Conservation (phyloP, 2,329 filamentous ascomycete genomes). For the Hypoxylon sp. region DNA sequence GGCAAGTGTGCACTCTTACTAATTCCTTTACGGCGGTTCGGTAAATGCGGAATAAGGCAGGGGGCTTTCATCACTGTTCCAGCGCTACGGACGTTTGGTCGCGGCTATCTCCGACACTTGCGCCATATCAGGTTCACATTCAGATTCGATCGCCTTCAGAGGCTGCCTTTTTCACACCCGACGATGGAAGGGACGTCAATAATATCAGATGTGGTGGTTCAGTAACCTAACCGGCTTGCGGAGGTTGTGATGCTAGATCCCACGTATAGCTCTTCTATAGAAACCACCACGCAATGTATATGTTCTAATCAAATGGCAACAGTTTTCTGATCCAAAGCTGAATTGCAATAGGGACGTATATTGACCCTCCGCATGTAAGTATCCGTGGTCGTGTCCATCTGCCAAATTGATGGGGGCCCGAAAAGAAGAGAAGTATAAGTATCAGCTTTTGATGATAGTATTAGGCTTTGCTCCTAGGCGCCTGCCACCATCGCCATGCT, state of each 20-base stretch:
- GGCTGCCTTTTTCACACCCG: constrained; percentile 18
- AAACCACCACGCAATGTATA: constrained; percentile 28
- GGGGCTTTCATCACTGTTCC: constrained; percentile 11
- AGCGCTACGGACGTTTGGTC: constrained; percentile 6
- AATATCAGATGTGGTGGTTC: constrained; percentile 6
- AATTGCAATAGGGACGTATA: background rate
- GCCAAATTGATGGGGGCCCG: background rate
- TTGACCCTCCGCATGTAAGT: background rate
- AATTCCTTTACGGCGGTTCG: constrained; percentile 32
- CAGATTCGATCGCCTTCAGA: constrained; percentile 17
- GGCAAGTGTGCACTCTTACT: constrained; percentile 39
- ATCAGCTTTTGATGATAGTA: background rate
- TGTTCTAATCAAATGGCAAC: constrained; percentile 16
- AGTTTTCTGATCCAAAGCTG: background rate
- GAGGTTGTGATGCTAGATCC: constrained; percentile 17
- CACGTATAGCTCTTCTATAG: constrained; percentile 20
- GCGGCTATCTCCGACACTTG: constrained; percentile 10
- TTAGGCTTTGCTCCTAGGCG: background rate
- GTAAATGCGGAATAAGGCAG: constrained; percentile 24
- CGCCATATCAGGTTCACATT: constrained; percentile 5
- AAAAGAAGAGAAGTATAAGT: no score
- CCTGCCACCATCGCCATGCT: background rate
- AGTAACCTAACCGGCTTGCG: constrained; percentile 6
- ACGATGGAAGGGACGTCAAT: constrained; percentile 1
- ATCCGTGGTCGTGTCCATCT: background rate